Percentiles rank a stretch among this genome's conserved stretches.
These are phyloP conservation scores for Quercus berberidifolia DNA, from an alignment of 306 rosid genomes.

Conservation along the genomic window DNA sequence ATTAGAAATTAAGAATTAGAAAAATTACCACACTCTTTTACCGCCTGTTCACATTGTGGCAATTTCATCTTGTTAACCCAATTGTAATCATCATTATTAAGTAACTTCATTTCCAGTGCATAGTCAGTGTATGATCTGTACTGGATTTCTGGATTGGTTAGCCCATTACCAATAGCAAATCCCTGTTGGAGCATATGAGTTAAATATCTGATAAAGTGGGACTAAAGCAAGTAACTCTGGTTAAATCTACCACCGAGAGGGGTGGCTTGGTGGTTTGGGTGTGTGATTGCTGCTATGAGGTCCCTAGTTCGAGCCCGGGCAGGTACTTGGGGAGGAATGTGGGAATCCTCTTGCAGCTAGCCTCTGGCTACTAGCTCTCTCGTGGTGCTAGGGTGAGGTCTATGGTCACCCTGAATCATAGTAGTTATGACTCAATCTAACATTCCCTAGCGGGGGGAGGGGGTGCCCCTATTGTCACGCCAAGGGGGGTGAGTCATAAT, in stretches of 20 bases:
- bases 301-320: no score
- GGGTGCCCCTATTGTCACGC: no score
- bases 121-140: conserved; percentile 73
- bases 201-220: background rate
- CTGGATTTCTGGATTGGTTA: conserved; percentile 82
- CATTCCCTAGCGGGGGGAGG: no score
- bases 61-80: conserved; percentile 33
- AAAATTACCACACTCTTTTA: conserved; percentile 57
- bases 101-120: conserved; percentile 56
- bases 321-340: no score
- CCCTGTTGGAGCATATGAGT: conserved; percentile 50
- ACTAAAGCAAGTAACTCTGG: conserved; percentile 2
- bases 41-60: conserved; percentile 58
- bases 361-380: no score
- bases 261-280: no score
- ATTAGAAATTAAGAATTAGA: background rate
- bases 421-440: no score
- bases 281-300: no score
- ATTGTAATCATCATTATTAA: conserved; percentile 40
- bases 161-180: conserved; percentile 88
- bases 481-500: no score
- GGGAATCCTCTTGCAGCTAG: no score
- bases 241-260: background rate
- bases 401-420: no score
- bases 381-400: no score